phyloP scores from a whole-genome alignment of 2,329 filamentous ascomycete species.

The Aureobasidium lini region DNA sequence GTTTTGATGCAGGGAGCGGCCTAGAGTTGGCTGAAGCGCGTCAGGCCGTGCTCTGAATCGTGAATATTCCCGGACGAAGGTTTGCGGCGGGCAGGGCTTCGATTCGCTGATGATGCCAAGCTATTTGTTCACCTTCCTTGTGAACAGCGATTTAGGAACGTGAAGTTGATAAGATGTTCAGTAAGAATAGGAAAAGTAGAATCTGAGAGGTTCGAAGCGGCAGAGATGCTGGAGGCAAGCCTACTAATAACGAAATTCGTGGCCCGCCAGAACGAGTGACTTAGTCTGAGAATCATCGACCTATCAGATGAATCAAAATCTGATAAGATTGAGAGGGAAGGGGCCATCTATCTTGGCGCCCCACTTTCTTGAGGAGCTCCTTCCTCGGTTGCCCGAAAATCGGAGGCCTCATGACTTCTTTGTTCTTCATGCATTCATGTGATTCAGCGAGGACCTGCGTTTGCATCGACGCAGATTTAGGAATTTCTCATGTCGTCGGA shows the following conservation, averaged over 20 bases:
- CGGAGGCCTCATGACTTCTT: not conserved
- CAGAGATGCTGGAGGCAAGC: not conserved
- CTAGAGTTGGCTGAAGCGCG: slow-evolving; percentile 7
- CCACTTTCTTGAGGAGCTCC: not conserved
- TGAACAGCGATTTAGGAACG: not conserved
- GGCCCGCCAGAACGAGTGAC: not conserved
- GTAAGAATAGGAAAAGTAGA: not conserved
- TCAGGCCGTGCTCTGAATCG: not conserved
- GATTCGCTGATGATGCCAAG: slow-evolving; percentile 1
- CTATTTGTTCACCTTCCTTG: not conserved
- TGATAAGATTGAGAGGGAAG: not conserved
- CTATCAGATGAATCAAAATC: not conserved
- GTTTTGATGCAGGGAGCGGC: slow-evolving; percentile 9
- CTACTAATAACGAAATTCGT: not conserved
- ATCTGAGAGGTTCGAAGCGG: not conserved
- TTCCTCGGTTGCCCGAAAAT: not conserved
- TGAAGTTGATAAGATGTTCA: not conserved
- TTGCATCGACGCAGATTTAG: not conserved
- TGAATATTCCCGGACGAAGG: not conserved
- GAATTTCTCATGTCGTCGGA: too few species aligned
- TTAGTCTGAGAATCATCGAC: not conserved
- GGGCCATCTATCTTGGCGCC: not conserved
- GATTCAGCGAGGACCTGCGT: not conserved
- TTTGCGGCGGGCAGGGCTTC: not conserved
- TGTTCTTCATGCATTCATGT: not conserved